Evolutionary conservation across 805 yeast genomes (phyloP).

Genomic region (Candida germanica): DNA sequence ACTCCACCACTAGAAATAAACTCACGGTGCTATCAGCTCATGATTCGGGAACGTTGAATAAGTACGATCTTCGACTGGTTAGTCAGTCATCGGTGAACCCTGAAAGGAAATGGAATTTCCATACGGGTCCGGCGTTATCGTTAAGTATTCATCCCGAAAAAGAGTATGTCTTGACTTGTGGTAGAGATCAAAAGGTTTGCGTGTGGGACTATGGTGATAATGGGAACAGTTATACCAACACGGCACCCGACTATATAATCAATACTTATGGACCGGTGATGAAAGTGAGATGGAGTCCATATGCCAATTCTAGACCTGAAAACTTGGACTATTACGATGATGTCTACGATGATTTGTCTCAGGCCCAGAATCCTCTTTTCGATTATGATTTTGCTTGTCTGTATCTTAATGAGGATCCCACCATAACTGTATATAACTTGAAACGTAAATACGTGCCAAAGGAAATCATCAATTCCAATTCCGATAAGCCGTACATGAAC

Average conservation of each 20-base stretch:
- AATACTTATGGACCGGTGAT: slow-evolving; percentile 76
- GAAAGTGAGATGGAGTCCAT: slow-evolving; percentile 62
- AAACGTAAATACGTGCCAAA: slow-evolving; percentile 71
- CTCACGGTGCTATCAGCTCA: slow-evolving; percentile 67
- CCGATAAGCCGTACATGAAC: slow-evolving; percentile 39
- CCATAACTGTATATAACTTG: slow-evolving; percentile 66
- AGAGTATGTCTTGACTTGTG: slow-evolving; percentile 86
- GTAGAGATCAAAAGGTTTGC: slow-evolving; percentile 80
- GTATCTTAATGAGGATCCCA: slow-evolving; percentile 69
- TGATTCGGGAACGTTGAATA: slow-evolving; percentile 84
- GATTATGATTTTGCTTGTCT: slow-evolving; percentile 72
- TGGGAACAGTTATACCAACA: slow-evolving; percentile 8
- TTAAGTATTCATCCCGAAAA: slow-evolving; percentile 83
- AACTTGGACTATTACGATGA: slow-evolving; percentile 22
- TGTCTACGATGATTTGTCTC: neutral
- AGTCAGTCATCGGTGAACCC: slow-evolving; percentile 36
- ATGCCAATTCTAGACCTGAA: slow-evolving; percentile 15
- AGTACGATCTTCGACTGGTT: slow-evolving; percentile 70
- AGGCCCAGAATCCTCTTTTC: slow-evolving; percentile 27
- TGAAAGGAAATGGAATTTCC: slow-evolving; percentile 81
- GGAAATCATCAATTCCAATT: slow-evolving; percentile 55
- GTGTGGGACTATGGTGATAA: slow-evolving; percentile 58
- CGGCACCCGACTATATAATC: slow-evolving; percentile 65
- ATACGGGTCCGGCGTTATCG: slow-evolving; percentile 86
- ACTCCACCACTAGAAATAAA: slow-evolving; percentile 44